Evolutionary conservation across 768 basidiomycete species (phyloP), one percentile per base, ranked within the genome.

Genomic region (Paxillus ammoniavirescens): DNA sequence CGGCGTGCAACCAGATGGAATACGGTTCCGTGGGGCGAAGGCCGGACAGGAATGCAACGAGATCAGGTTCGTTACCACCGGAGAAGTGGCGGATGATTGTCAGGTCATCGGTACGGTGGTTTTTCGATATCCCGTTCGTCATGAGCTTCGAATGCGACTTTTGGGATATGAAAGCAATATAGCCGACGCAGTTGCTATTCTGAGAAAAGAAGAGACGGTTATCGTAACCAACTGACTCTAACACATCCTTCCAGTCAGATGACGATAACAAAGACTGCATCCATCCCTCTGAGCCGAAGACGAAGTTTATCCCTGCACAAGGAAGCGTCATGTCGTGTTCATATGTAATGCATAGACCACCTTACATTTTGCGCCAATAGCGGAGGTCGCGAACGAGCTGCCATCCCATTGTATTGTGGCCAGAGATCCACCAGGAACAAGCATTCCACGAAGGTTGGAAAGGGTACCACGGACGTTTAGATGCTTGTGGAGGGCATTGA

Each of bases 401-500:
- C 42, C 21, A 15, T 44, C 42, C 42, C 8, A 26, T 21, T 44
- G 9, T 10, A 44, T 8, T 4, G 15, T 12, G 23, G 23, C 42
- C 4, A 26, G 7, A 14, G 26, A 15, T 12, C 42, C 42, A 5
- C 42, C 42, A 15, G 42, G 23, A 26, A 8, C 8, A 15, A 44
- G 42, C 21, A 44, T 8, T 2, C 15, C 21, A 3, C 15, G 21
- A 15, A 44, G 21, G 9, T 8, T 44, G 9, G 23, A 3, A 8
- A 44, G 15, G 5, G 21, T 12, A 8, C 9, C 42, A 28, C 14
- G 21, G 15, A 44, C 15, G 26, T 44, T 21, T 12, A 4, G 42
- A 28, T 8, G 6, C 3, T 4, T 10, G 44, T 64, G 59, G 13
- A 64, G 40, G 17, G 58, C 54, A 33, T 64, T 47, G 43, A 61